Base-by-base conservation (phyloP, 164 flowering plant genomes). In the Magnolia changhungtana region DNA sequence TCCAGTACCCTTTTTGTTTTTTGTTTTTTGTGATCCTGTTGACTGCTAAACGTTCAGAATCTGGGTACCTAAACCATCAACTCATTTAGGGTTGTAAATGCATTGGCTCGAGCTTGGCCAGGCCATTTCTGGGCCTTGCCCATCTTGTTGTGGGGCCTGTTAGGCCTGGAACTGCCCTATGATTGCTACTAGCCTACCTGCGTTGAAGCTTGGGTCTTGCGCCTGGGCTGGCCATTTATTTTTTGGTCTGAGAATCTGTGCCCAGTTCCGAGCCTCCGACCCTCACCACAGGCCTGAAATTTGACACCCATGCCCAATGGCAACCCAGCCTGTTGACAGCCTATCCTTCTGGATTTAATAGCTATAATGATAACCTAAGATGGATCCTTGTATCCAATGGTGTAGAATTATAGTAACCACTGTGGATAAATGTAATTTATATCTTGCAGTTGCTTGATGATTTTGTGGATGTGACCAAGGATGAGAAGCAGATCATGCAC, bases 371-470 rank as follows among this genome's bases (percentile, higher is more conserved):
- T 37, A 37, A 55, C 61, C 13, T 55, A 55, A 16, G 61, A 14
- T 55, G 61, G 13, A 10, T 55, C 13, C 18, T 16, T 55, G 16
- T 55, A 16, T 11, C 61, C 45, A 37, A 37, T 37, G 45, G 45
- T 3, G 61, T 55, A 16, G 61, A 55, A 55, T 37, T 37, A 37
- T 37, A 37, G 45, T 37, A 37, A 37, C 45, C 45, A 37, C 61
- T 55, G 61, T 16, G 2, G 61, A 16, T 11, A 55, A 55, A 55
- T 55, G 13, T 55, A 3, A 3, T 55, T 55, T 55, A 55, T 72
- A 45, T 82, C 75, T 76, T 83, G 84, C 95, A 96, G 99, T 90
- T 96, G 98, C 98, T 96, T 80, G 99, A 96, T 87, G 99, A 96
- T 83, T 94, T 96, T 85, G 93, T 96, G 75, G 99, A 96, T 84